Base-by-base conservation (phyloP, 352 stramenopile genomes). In the Globisporangium irregulare region DNA sequence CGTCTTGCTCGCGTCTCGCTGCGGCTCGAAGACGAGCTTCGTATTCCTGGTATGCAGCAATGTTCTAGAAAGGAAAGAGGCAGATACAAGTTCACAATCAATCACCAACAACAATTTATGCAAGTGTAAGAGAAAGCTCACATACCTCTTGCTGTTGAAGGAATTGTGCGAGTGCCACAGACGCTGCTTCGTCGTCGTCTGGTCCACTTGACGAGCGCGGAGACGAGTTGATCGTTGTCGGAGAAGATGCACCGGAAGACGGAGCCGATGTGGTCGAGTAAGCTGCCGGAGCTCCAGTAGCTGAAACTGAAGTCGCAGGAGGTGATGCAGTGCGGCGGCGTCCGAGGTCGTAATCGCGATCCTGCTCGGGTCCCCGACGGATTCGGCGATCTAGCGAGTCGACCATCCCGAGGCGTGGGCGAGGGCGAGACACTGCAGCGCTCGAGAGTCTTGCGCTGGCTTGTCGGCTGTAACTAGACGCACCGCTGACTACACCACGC, bases 61-160 rank as follows among this genome's bases (percentile, higher is more conserved):
- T 80, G 56, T 92, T 92, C 84, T 92, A 62, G 50, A 64, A 53
- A 27, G 15, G 5, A 27, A 25, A 29, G 55, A 8, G 22, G 0
- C 2, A 41, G 8, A 32, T 9, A 34, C 1, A 57, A 12, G 12
- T 34, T 25, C 20, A 59, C 22, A 60, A 25, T 43, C 12, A 46
- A 24, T 22, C 43, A 22, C 4, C 41, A 48, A 48, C 7, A 50
- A 5, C 43, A 50, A 50, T 3, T 8, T 2, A 20, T 22, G 2
- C 5, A 22, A 22, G 15, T 10, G 18, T 3, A 14, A 15, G 10
- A 24, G 27, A 15, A 5, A 55, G 50, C 56, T 25, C 1, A 20
- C 58, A 10, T 66, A 90, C 84, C 80, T 92, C 84, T 80, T 92
- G 73, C 34, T 90, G 77, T 46, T 92, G 84, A 15, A 92, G 70